A percentile compares a stretch with the other conserved stretches of the same genome.
These are phyloP conservation scores for Arxiozyma slooffiae DNA, from an alignment of 1,139 yeast genomes.

Conservation along the genomic window DNA sequence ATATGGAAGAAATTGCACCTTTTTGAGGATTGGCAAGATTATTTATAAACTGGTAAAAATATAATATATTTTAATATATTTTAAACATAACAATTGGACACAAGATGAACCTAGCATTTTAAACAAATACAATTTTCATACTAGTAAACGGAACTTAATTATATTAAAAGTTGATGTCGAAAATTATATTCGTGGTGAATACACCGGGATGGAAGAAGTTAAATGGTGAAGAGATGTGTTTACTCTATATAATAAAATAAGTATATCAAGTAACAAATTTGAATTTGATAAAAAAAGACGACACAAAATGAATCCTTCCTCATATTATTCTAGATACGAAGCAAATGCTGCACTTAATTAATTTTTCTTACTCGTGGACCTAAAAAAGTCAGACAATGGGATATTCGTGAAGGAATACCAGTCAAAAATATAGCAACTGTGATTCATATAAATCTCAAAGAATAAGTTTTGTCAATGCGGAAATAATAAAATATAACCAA, in stretches of 20 bases:
- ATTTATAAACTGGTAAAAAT: constrained; percentile 51
- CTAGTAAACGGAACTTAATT: constrained; percentile 62
- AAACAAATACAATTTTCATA: constrained; percentile 44
- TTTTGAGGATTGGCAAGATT: constrained; percentile 40
- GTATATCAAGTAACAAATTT: constrained; percentile 51
- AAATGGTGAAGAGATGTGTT: constrained; percentile 44
- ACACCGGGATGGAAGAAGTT: constrained; percentile 40
- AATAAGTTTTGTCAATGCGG: constrained; percentile 77
- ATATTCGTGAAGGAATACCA: constrained; percentile 61
- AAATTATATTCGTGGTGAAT: constrained; percentile 39
- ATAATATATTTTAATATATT: constrained; percentile 37
- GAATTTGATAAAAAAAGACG: constrained; percentile 37
- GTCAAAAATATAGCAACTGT: constrained; percentile 94
- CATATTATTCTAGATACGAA: constrained; percentile 54
- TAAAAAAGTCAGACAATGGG: constrained; percentile 88
- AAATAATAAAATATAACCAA: constrained; percentile 50
- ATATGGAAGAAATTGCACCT: constrained; percentile 19
- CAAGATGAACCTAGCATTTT: constrained; percentile 44
- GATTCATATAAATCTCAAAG: constrained; percentile 79
- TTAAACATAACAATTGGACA: constrained; percentile 38
- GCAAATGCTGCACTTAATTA: constrained; percentile 55
- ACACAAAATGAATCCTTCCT: constrained; percentile 33
- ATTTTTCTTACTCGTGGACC: constrained; percentile 91
- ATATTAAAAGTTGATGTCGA: constrained; percentile 49
- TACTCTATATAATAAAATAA: constrained; percentile 46